Conservation (phyloP, 495 filamentous ascomycete genomes). For the Aspergillus carlsbadensis region DNA sequence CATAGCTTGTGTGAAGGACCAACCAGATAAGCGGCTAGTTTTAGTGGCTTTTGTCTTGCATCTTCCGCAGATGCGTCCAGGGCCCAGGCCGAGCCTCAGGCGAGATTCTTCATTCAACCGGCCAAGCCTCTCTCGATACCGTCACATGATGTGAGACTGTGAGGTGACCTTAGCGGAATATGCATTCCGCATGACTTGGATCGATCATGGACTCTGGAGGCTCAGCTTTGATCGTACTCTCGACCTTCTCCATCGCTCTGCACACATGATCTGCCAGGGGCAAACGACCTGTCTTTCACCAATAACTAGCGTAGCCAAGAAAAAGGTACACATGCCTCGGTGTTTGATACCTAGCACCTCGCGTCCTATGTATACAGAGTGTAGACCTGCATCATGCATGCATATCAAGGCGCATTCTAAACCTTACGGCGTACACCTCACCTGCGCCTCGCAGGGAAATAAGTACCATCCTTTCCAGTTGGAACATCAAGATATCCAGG, state of each 20-base stretch:
- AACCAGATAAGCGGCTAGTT: neutral
- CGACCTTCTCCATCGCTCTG: no score
- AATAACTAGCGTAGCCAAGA: no score
- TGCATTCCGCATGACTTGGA: no score
- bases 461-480: neutral
- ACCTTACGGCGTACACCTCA: neutral
- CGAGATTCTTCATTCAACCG: neutral
- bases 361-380: no score
- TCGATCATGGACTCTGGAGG: no score
- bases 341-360: neutral
- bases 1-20: neutral
- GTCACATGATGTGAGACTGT: no score
- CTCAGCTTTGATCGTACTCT: no score
- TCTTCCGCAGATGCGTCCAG: neutral
- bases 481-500: no score
- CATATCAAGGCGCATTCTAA: neutral
- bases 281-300: no score
- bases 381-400: neutral
- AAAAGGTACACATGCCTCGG: neutral
- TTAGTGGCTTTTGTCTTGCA: neutral
- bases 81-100: neutral
- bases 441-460: neutral
- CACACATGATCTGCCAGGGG: no score
- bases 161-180: no score
- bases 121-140: no score